Conservation (phyloP, 805 yeast species). For the Kluyveromyces lactis region DNA sequence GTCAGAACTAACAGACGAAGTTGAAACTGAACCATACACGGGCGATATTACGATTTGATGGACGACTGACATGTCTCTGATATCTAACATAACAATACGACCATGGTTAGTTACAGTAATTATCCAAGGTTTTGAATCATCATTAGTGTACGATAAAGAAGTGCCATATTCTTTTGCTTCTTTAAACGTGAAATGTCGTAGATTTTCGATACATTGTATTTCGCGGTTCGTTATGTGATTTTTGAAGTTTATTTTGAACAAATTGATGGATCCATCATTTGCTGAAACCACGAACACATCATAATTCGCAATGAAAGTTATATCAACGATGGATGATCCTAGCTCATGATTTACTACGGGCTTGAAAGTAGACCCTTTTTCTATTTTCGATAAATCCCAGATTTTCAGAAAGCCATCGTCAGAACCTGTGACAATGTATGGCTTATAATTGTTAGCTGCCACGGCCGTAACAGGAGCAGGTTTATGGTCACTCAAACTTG, state of each 20-base stretch:
- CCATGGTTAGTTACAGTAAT: slow-evolving; percentile 46
- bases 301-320: slow-evolving; percentile 45
- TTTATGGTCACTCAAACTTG: slow-evolving; percentile 57
- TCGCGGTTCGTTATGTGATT: slow-evolving; percentile 10
- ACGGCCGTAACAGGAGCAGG: slow-evolving; percentile 45
- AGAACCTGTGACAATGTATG: slow-evolving; percentile 70
- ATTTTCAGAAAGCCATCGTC: slow-evolving; percentile 62
- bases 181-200: slow-evolving; percentile 17
- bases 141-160: slow-evolving; percentile 34
- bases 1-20: slow-evolving; percentile 47
- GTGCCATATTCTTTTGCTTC: slow-evolving; percentile 36
- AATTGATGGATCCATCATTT: slow-evolving; percentile 28
- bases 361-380: slow-evolving; percentile 47
- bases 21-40: slow-evolving; percentile 56
- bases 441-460: slow-evolving; percentile 50
- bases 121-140: slow-evolving; percentile 36
- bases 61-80: slow-evolving; percentile 43
- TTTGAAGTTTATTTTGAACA: slow-evolving; percentile 32
- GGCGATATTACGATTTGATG: slow-evolving; percentile 44
- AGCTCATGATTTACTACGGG: slow-evolving; percentile 41
- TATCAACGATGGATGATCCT: slow-evolving; percentile 40
- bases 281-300: slow-evolving; percentile 50
- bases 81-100: slow-evolving; percentile 45
- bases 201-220: slow-evolving; percentile 13
- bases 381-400: slow-evolving; percentile 69